These are phyloP conservation scores for Tolypocladium pustulatum DNA, from an alignment of 2,329 filamentous ascomycete species.

Conservation along the genomic window DNA sequence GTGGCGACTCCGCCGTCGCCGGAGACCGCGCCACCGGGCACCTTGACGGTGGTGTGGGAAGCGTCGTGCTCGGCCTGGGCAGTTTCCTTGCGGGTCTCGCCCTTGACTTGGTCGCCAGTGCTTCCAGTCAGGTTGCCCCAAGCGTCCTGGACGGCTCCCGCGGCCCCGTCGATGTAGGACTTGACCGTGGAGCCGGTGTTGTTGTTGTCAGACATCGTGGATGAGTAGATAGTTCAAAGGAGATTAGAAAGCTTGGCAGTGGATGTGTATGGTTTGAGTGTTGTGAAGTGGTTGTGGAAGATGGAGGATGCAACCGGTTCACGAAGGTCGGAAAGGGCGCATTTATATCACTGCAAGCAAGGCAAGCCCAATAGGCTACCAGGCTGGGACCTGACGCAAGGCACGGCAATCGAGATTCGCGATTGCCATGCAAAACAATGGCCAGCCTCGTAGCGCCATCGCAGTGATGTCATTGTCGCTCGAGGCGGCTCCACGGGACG, in stretches of 20 bases:
- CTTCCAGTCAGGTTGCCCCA: constrained; percentile 66
- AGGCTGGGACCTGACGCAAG: background rate
- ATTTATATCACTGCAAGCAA: background rate
- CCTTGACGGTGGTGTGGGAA: constrained; percentile 64
- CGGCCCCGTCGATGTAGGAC: constrained; percentile 64
- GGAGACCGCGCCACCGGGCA: constrained; percentile 62
- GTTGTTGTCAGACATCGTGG: constrained; percentile 20
- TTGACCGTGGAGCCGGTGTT: constrained; percentile 56
- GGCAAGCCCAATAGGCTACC: background rate
- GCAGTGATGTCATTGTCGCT: constrained; percentile 2
- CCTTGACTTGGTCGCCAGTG: constrained; percentile 54
- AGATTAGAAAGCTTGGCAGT: background rate
- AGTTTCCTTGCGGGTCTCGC: constrained; percentile 53
- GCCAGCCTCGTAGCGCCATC: background rate
- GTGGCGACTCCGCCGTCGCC: constrained; percentile 58
- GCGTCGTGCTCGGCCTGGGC: constrained; percentile 58
- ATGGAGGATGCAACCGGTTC: background rate
- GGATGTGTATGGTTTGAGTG: background rate
- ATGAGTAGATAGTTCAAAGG: background rate
- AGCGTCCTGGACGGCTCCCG: constrained; percentile 61
- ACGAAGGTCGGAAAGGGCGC: background rate
- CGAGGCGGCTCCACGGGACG: background rate
- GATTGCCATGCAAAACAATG: background rate
- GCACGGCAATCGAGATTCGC: background rate
- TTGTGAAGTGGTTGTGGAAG: background rate